Base-by-base conservation (phyloP, 192 early-diverging fungal species). In the Dissophora globulifera region DNA sequence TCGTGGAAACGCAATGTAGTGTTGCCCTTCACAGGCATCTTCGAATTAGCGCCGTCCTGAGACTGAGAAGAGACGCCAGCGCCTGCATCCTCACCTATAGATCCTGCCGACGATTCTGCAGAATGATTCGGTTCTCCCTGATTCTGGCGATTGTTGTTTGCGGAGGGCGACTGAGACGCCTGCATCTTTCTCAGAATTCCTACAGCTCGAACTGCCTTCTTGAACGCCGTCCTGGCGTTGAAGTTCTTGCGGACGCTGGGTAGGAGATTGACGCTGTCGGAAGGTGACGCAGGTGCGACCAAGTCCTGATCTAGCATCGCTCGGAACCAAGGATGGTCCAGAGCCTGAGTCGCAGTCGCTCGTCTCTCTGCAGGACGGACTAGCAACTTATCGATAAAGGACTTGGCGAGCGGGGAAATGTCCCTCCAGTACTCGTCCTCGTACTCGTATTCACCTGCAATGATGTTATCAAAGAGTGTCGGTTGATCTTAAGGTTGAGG, bases 241-340 rank as follows among this genome's bases (percentile, higher is more conserved):
- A 79, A 79, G 60, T 79, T 79, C 61, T 59, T 62, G 4, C 67
- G 58, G 7, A 69, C 46, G 0, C 58, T 56, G 0, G 76, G 67
- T 42, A 79, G 32, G 27, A 79, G 50, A 41, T 79, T 69, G 42
- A 79, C 61, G 43, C 61, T 64, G 17, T 68, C 67, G 5, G 52
- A 30, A 3, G 66, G 67, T 15, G 76, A 79, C 0, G 62, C 53
- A 12, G 72, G 72, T 1, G 64, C 63, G 0, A 41, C 0, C 50
- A 76, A 30, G 42, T 67, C 63, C 7, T 76, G 72, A 31, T 76
- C 72, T 5, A 76, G 35, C 63, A 70, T 57, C 50, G 80, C 83
- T 23, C 81, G 78, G 66, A 93, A 85, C 94, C 95, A 98, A 2
- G 90, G 93, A 80, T 98, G 96, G 20, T 76, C 30, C 15, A 96